Evolutionary conservation across 2,329 filamentous ascomycete species (phyloP), one percentile per base, ranked within the genome.

Genomic region (Sclerotinia glacialis): DNA sequence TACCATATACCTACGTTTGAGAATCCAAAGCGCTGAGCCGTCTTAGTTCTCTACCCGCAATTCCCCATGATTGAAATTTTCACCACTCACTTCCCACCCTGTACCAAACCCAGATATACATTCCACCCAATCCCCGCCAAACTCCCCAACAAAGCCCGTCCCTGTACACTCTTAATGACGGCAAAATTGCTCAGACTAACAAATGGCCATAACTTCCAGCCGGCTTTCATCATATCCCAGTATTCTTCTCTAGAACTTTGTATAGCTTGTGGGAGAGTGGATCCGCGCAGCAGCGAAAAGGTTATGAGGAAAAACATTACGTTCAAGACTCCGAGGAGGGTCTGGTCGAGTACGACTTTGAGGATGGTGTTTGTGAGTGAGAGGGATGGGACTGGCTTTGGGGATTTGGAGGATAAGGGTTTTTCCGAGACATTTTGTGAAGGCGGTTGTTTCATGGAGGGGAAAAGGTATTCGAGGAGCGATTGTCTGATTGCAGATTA

Each of bases 81-180:
- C 16, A 5, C 34, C 49, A 46, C n/a, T 14, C 37, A 42, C 31
- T 65, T 60, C 21, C 26, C 70, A 31, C 78, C 80, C 47, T 82
- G 83, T 70, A 86, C 78, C 73, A 93, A 78, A 74, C 89, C 92
- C 78, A 93, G 80, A 76, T 91, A 93, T 52, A 93, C 81, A 0
- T 88, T 88, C 91, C 91, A 94, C 18, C 81, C 83, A 31, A 94
- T 82, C 6, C 91, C 90, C 23, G 89, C 89, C 61, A 89, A 76
- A 71, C 87, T 86, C n/a, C 87, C 89, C 69, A 93, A 84, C 44
- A 93, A 78, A 61, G 90, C 88, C 47, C 91, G 82, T 63, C 83
- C 83, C 73, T 92, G 84, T 4, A 92, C 85, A n/a, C 88, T 90
- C 70, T 90, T 83, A 68, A 92, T 79, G 26, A 84, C 76, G 1